phyloP scores from a whole-genome alignment of 2,329 filamentous ascomycete genomes.

The Myriosclerotinia duriaeana region DNA sequence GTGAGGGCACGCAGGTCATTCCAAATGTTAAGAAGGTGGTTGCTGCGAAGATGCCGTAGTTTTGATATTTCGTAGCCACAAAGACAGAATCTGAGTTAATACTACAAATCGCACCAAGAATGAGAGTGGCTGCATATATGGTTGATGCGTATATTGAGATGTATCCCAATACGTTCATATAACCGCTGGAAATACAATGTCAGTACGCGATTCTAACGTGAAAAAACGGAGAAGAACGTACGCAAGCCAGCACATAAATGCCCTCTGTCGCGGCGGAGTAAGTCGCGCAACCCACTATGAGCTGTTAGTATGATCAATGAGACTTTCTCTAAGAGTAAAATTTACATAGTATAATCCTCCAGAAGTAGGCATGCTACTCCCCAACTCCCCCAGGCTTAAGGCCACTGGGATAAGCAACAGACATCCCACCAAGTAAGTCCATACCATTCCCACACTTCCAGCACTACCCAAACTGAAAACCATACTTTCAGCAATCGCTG shows the following conservation, averaged over 20 bases:
- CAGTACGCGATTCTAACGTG: constrained; percentile 11
- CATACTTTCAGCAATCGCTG: constrained; percentile 40
- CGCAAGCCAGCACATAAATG: constrained; percentile 42
- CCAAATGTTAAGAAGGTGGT: constrained; percentile 38
- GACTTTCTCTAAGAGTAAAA: background rate
- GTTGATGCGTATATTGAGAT: constrained; percentile 41
- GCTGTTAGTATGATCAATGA: background rate
- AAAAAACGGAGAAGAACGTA: constrained; percentile 25
- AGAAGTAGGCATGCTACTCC: constrained; percentile 40
- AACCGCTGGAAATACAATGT: constrained; percentile 32
- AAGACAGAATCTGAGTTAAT: constrained; percentile 35
- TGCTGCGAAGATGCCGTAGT: constrained; percentile 40
- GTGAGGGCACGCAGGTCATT: constrained; percentile 40
- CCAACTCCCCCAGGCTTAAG: constrained; percentile 38
- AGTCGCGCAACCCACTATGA: constrained; percentile 39
- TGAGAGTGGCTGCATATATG: constrained; percentile 40
- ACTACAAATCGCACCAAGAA: constrained; percentile 36
- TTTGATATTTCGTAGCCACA: constrained; percentile 38
- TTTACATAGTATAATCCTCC: constrained; percentile 40
- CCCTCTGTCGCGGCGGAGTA: constrained; percentile 36
- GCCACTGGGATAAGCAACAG: constrained; percentile 39
- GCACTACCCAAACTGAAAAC: constrained; percentile 38
- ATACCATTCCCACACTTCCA: constrained; percentile 39
- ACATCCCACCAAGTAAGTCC: constrained; percentile 40
- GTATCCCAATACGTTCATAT: constrained; percentile 41